phyloP scores from a whole-genome alignment of 768 basidiomycete species.

The Pisolithus microcarpus region DNA sequence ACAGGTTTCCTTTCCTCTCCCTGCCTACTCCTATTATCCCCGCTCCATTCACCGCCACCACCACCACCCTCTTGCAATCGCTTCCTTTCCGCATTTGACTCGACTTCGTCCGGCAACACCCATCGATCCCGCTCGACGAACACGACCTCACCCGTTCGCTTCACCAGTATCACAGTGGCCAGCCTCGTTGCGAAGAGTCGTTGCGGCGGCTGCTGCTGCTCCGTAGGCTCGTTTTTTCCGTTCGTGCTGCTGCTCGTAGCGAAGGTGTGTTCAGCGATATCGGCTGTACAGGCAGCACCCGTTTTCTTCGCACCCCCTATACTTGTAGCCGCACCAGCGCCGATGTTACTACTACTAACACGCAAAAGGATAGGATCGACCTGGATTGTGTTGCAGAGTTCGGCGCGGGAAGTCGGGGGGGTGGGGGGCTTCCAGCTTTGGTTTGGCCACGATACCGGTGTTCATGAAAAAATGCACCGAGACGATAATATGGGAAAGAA shows the following conservation, averaged over 20 bases:
- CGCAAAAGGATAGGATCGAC: conserved; percentile 44
- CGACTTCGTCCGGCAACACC: conserved; percentile 26
- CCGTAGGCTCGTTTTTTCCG: background rate
- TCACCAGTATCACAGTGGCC: conserved; percentile 64
- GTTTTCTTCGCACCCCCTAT: background rate
- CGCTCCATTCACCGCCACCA: background rate
- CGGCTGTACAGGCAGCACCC: background rate
- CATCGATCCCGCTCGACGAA: conserved; percentile 74
- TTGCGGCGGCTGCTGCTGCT: background rate
- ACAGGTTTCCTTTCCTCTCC: background rate
- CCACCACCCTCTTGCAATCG: too few species aligned
- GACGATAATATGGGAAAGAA: too few species aligned
- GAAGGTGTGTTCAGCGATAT: background rate
- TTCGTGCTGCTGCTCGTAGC: too few species aligned
- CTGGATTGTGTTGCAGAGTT: conserved; percentile 57
- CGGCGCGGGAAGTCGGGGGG: conserved; percentile 41
- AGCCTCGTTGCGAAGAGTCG: conserved; percentile 61
- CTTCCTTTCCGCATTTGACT: background rate
- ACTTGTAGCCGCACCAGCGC: background rate
- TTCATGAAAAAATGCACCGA: background rate
- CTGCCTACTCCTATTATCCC: background rate
- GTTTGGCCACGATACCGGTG: background rate
- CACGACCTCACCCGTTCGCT: conserved; percentile 48
- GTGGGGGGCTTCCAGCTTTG: conserved; percentile 41
- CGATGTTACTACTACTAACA: background rate